Base-by-base conservation (phyloP, 371 early-diverging fungal species). In the Syncephalastrum monosporum region DNA sequence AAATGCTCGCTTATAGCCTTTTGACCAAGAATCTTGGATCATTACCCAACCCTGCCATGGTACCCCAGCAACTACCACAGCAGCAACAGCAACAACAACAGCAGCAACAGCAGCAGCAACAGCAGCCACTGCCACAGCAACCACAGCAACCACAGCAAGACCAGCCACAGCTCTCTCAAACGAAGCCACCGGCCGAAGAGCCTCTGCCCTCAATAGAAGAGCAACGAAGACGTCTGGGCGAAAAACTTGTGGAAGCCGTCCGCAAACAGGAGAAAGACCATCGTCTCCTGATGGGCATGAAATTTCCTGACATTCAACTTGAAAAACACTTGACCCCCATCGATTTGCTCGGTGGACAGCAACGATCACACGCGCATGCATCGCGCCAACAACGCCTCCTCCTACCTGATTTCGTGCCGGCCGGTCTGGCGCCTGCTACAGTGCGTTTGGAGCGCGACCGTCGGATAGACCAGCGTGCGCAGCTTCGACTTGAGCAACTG, bases 371-470 rank as follows among this genome's bases (percentile, higher is more conserved):
- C 50, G 76, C 78, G 24, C 82, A 84, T 61, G 77, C 83, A 1
- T 83, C 85, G 21, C 81, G 82, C 13, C 82, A 86, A 54, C 91
- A 91, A 61, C 78, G 86, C 2, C 60, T 88, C 4, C 61, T 90
- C 10, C 72, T 90, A 15, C 91, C 91, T 19, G 77, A 83, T 46
- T 49, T 14, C 17, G 79, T 82, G 24, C 94, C 94, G 0, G 61
- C 68, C 4, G 91, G 91, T 7, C 69, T 95, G 27, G 91, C 91
- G 61, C 87, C 89, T 10, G 67, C 77, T 24, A 82, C 80, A 0
- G 57, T 93, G 56, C 65, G 81, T 1, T 68, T 75, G 50, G 90
- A 90, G 64, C 82, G 90, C 16, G 90, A 94, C 53, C 75, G 79
- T 33, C 70, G 81, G n/a, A 72, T 91, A 13, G 45, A 74, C 41